Evolutionary conservation across 352 stramenopile genomes (phyloP).

Genomic region (Phytophthora macrochlamydospora): DNA sequence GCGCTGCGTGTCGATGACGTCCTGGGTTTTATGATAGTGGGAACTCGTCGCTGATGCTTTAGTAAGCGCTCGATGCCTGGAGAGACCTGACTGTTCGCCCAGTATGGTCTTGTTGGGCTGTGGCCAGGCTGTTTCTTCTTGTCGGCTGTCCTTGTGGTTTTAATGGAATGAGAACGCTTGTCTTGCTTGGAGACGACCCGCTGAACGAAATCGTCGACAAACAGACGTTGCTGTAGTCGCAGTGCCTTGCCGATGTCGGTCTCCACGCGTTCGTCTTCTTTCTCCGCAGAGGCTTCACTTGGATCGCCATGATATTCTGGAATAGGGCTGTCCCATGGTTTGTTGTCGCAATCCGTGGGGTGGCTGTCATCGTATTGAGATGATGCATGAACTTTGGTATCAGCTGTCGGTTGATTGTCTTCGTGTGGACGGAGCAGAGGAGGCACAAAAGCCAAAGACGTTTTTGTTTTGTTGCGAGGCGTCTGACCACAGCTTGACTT

Average conservation of each 20-base stretch:
- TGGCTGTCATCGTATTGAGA: constrained; percentile 14
- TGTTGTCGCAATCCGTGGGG: background rate
- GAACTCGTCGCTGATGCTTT: constrained; percentile 26
- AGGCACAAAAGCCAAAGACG: constrained; percentile 25
- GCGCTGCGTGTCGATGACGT: constrained; percentile 8
- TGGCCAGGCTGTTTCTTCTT: background rate
- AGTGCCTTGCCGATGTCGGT: constrained; percentile 36
- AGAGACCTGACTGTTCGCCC: constrained; percentile 27
- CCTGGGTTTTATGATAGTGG: constrained; percentile 1
- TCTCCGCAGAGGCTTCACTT: constrained; percentile 13
- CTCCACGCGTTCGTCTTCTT: constrained; percentile 14
- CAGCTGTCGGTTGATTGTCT: background rate
- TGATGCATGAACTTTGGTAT: constrained; percentile 8
- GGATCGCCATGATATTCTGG: constrained; percentile 17
- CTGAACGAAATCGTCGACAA: constrained; percentile 60
- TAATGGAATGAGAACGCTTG: constrained; percentile 8
- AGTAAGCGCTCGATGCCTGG: constrained; percentile 33
- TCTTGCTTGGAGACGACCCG: constrained; percentile 43
- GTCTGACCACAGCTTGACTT: constrained; percentile 3
- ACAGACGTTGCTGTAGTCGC: constrained; percentile 57
- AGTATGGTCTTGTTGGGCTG: constrained; percentile 15
- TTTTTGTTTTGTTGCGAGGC: constrained; percentile 26
- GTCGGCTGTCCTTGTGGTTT: background rate
- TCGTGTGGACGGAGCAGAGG: constrained; percentile 6
- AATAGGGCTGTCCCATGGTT: constrained; percentile 2